Evolutionary conservation across 2,329 filamentous ascomycete species (phyloP).

Genomic region (Xenoacremonium recifei): DNA sequence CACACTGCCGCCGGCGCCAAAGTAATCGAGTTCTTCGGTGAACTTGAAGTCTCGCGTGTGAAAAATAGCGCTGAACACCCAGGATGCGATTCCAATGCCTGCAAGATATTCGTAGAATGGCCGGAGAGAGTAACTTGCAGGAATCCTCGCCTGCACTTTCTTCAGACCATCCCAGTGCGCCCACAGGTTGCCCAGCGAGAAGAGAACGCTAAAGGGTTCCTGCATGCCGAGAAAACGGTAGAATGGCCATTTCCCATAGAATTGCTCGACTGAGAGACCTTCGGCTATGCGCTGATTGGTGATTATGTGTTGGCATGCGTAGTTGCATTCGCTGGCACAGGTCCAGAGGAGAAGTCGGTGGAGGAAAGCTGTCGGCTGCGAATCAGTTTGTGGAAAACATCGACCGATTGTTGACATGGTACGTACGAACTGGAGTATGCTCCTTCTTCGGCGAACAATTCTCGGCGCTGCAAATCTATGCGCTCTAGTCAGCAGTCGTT

Average conservation of each 20-base stretch:
- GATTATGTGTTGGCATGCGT: constrained; percentile 92
- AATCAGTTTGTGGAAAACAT: constrained; percentile 16
- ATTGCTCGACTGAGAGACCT: constrained; percentile 75
- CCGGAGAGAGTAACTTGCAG: constrained; percentile 70
- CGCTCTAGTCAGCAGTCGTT: constrained; percentile 11
- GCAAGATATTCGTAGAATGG: constrained; percentile 80
- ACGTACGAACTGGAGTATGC: constrained; percentile 68
- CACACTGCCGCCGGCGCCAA: constrained; percentile 85
- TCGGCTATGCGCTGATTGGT: constrained; percentile 68
- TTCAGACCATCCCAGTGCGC: constrained; percentile 78
- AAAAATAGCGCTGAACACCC: constrained; percentile 88
- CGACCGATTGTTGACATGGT: constrained; percentile 10
- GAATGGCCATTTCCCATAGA: constrained; percentile 99
- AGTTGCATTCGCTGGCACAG: constrained; percentile 93
- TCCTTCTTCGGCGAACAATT: constrained; percentile 69
- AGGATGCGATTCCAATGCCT: constrained; percentile 77
- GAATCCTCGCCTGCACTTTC: constrained; percentile 68
- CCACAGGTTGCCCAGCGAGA: constrained; percentile 86
- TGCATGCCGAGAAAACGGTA: constrained; percentile 87
- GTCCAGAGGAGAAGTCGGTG: constrained; percentile 88
- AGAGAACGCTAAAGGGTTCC: constrained; percentile 90
- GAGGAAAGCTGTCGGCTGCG: constrained; percentile 62
- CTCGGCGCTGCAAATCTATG: constrained; percentile 72
- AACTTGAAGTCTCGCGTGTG: constrained; percentile 82
- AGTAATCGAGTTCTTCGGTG: constrained; percentile 96